These are phyloP conservation scores for Leccinum fallax DNA, from an alignment of 1,284 basidiomycete species.

Conservation along the genomic window DNA sequence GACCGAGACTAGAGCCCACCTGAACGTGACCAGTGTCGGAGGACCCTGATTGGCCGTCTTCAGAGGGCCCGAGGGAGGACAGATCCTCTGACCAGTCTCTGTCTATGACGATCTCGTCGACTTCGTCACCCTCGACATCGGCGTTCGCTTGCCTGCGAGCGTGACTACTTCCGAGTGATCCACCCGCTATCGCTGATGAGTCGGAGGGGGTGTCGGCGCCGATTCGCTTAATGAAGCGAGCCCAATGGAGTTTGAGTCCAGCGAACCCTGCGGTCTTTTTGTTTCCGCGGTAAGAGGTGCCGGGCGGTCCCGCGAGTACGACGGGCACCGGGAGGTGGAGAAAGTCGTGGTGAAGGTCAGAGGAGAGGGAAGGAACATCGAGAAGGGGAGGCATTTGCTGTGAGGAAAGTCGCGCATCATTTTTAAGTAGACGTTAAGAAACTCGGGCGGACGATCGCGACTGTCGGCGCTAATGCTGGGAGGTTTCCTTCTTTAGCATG, in stretches of 20 bases:
- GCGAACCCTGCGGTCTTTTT: constrained; percentile 42
- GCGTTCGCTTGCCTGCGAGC: constrained; percentile 28
- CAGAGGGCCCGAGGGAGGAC: constrained; percentile 52
- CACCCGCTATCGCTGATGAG: constrained; percentile 43
- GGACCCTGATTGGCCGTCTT: constrained; percentile 48
- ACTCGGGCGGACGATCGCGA: constrained; percentile 11
- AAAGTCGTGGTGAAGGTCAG: constrained; percentile 9
- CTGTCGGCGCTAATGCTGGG: not conserved
- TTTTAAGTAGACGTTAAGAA: not conserved
- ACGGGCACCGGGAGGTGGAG: constrained; percentile 29
- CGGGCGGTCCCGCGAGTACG: constrained; percentile 11
- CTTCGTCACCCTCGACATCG: constrained; percentile 39
- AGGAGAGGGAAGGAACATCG: not conserved
- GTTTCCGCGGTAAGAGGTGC: constrained; percentile 19
- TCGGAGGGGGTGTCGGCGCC: constrained; percentile 46
- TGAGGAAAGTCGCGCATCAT: constrained; percentile 2
- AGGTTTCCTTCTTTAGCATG: not conserved
- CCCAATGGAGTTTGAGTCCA: constrained; percentile 44
- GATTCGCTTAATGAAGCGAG: constrained; percentile 45
- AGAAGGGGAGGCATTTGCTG: not conserved
- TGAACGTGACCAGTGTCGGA: constrained; percentile 41
- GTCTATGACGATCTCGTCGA: constrained; percentile 75
- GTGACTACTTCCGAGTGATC: constrained; percentile 44
- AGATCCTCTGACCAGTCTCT: constrained; percentile 63
- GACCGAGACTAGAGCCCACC: constrained; percentile 36